Conservation (phyloP, 2,329 filamentous ascomycete genomes). For the Calonectria pauciramosa region DNA sequence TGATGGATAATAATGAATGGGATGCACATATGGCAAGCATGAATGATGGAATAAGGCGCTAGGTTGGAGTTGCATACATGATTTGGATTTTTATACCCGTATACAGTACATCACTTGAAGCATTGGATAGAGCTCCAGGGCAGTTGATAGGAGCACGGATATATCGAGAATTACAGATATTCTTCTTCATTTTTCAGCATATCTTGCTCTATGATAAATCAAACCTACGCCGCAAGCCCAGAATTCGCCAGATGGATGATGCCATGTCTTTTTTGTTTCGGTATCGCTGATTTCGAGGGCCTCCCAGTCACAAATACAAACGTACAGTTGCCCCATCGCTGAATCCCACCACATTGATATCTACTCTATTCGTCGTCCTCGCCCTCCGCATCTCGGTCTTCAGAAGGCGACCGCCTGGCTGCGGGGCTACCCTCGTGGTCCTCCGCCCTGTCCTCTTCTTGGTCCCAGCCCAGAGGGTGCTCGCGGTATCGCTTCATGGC, state of each 20-base stretch:
- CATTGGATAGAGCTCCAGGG: not conserved
- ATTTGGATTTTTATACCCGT: not conserved
- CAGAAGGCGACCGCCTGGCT: constrained; percentile 47
- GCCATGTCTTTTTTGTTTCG: constrained; percentile 21
- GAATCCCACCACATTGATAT: not conserved
- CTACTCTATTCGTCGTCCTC: constrained; percentile 57
- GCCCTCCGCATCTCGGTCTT: constrained; percentile 59
- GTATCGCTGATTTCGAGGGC: constrained; percentile 6
- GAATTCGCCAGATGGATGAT: constrained; percentile 30
- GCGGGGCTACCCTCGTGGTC: constrained; percentile 42
- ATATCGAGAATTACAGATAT: not conserved
- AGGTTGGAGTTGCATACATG: not conserved
- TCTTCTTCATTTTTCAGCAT: constrained; percentile 12
- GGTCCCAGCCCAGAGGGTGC: constrained; percentile 64
- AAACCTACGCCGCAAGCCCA: constrained; percentile 36
- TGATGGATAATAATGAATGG: constrained; percentile 13
- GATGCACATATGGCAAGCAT: not conserved
- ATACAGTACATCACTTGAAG: not conserved
- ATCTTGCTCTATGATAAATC: constrained; percentile 38
- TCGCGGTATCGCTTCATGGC: constrained; percentile 67
- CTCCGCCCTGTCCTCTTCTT: constrained; percentile 52
- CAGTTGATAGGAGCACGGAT: not conserved
- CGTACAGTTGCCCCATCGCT: constrained; percentile 42
- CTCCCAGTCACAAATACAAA: constrained; percentile 18
- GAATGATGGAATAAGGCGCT: not conserved